Percentiles rank a stretch among this genome's conserved stretches.
phyloP scores from a whole-genome alignment of 345 rosid species.

The rapeseed (Brassica napus) region Da-Ae NC_063447.1:52379501-52380000 shows the following conservation, averaged over 20 bases:
- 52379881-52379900: constrained; percentile 64
- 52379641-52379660: constrained; percentile 67
- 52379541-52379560: constrained; percentile 53
- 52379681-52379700: constrained; percentile 62
- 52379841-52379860: constrained; percentile 84
- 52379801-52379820: constrained; percentile 90
- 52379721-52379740: constrained; percentile 70
- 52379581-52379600: constrained; percentile 89
- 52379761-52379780: constrained; percentile 74
- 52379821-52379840: constrained; percentile 88
- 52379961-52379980: constrained; percentile 71
- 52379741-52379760: constrained; percentile 77
- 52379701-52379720: constrained; percentile 67
- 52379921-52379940: constrained; percentile 57
- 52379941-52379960: constrained; percentile 49
- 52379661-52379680: constrained; percentile 71
- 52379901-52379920: constrained; percentile 68
- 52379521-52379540: constrained; percentile 86
- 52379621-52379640: constrained; percentile 58
- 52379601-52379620: constrained; percentile 79
- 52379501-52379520: constrained; percentile 89
- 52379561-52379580: constrained; percentile 85
- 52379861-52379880: constrained; percentile 77
- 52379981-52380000: constrained; percentile 61
- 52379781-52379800: constrained; percentile 74